Conservation (phyloP, 2,329 filamentous ascomycete genomes). For the Arthroderma sp. region DNA sequence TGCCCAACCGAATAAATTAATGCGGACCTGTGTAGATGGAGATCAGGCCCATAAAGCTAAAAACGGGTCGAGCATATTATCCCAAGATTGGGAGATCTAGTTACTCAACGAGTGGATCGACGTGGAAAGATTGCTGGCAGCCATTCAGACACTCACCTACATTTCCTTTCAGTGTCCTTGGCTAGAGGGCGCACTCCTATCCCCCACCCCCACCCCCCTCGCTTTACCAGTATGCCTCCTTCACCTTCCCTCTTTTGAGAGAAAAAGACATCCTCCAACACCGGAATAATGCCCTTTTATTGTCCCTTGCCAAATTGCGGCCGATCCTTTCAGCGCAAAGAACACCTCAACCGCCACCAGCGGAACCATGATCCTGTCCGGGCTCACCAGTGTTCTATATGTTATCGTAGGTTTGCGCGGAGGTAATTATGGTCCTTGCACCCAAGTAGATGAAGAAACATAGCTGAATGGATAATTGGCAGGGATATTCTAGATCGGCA, state of each 20-base stretch:
- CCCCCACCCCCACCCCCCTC: too few relatives aligned
- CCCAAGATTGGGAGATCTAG: not conserved
- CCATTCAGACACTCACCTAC: not conserved
- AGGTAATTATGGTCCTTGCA: not conserved
- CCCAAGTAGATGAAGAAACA: not conserved
- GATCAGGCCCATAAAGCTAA: too few relatives aligned
- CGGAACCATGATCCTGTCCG: not conserved
- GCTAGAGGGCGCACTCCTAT: not conserved
- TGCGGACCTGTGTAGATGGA: too few relatives aligned
- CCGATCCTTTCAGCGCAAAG: not conserved
- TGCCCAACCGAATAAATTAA: too few relatives aligned
- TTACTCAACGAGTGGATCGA: too few relatives aligned
- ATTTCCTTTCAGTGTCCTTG: not conserved
- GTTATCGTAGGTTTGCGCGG: not conserved
- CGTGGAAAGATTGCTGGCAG: not conserved
- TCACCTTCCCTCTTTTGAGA: not conserved
- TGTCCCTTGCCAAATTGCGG: not conserved
- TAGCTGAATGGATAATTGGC: not conserved
- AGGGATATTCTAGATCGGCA: not conserved
- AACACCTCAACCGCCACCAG: not conserved
- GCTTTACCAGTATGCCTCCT: not conserved
- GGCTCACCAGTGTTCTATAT: not conserved
- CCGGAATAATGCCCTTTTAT: not conserved
- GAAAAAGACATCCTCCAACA: not conserved
- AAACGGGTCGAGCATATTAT: not conserved